These are phyloP conservation scores for Clitopilus hobsonii DNA, from an alignment of 768 basidiomycete species.

Conservation along the genomic window DNA sequence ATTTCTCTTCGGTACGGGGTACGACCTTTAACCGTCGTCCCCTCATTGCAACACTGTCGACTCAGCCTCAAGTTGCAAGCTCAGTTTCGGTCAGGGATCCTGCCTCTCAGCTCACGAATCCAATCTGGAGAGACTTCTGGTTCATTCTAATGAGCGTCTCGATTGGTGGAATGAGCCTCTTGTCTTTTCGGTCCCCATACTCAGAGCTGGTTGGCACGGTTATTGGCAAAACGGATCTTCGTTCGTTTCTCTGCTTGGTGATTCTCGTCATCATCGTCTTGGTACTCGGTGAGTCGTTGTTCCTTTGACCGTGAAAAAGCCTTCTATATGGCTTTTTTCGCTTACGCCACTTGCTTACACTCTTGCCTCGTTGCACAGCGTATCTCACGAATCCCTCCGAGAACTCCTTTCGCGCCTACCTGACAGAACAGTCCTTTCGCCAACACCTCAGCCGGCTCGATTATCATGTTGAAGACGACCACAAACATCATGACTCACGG, in stretches of 20 bases:
- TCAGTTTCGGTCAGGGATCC: slow-evolving; percentile 31
- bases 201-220: slow-evolving; percentile 45
- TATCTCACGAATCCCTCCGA: slow-evolving; percentile 95
- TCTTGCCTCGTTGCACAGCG: slow-evolving; percentile 42
- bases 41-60: slow-evolving; percentile 38
- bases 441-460: slow-evolving; percentile 88
- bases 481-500: slow-evolving; percentile 20
- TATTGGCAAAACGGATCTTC: slow-evolving; percentile 57
- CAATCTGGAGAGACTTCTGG: slow-evolving; percentile 41
- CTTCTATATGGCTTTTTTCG: not conserved
- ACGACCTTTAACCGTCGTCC: slow-evolving; percentile 16
- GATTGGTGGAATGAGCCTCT: slow-evolving; percentile 55
- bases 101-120: slow-evolving; percentile 24
- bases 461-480: slow-evolving; percentile 53
- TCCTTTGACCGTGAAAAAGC: not conserved
- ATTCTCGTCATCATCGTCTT: slow-evolving; percentile 65
- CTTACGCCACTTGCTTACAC: slow-evolving; percentile 8
- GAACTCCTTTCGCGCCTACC: slow-evolving; percentile 87
- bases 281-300: slow-evolving; percentile 58
- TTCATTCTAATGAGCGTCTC: slow-evolving; percentile 63
- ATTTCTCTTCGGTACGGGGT: slow-evolving; percentile 12
- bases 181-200: slow-evolving; percentile 54
- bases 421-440: slow-evolving; percentile 97
- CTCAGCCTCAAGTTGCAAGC: slow-evolving; percentile 21
- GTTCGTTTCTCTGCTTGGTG: slow-evolving; percentile 65